A percentile compares a stretch with the other conserved stretches of the same genome.
phyloP scores from a whole-genome alignment of 495 filamentous ascomycete genomes.

The Thozetella sp. region DNA sequence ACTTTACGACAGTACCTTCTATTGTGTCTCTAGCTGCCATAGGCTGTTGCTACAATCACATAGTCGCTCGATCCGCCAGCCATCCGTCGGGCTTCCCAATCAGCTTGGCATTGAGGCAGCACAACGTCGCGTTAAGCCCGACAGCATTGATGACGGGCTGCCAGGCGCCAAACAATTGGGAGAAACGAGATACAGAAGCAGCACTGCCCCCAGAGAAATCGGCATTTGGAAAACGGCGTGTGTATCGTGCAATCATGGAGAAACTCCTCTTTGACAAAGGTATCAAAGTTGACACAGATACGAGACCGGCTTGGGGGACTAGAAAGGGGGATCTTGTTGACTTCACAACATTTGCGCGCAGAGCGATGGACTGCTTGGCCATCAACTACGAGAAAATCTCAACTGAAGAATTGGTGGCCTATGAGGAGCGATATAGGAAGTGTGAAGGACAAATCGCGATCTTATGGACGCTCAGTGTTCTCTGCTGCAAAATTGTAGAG shows the following conservation, averaged over 20 bases:
- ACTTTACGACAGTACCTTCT: neutral
- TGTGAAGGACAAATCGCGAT: neutral
- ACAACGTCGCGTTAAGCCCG: neutral
- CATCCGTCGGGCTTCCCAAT: neutral
- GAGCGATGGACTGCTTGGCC: neutral
- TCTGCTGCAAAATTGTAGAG: neutral
- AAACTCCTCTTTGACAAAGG: neutral
- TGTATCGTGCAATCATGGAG: neutral
- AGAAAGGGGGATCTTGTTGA: neutral
- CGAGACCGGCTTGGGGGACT: neutral
- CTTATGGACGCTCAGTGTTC: neutral
- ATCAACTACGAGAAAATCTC: neutral
- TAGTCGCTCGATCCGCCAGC: neutral
- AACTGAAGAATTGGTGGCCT: neutral
- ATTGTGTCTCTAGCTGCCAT: neutral
- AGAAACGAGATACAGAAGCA: neutral
- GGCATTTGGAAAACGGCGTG: neutral
- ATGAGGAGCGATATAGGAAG: neutral
- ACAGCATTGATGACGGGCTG: neutral
- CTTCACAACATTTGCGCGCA: neutral
- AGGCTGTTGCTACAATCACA: neutral
- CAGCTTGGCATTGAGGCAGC: neutral
- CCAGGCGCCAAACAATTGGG: neutral
- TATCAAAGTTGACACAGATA: neutral
- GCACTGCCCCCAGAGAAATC: neutral